phyloP scores from a whole-genome alignment of 2,329 filamentous ascomycete species.

The Trichoderma koningiopsis region DNA sequence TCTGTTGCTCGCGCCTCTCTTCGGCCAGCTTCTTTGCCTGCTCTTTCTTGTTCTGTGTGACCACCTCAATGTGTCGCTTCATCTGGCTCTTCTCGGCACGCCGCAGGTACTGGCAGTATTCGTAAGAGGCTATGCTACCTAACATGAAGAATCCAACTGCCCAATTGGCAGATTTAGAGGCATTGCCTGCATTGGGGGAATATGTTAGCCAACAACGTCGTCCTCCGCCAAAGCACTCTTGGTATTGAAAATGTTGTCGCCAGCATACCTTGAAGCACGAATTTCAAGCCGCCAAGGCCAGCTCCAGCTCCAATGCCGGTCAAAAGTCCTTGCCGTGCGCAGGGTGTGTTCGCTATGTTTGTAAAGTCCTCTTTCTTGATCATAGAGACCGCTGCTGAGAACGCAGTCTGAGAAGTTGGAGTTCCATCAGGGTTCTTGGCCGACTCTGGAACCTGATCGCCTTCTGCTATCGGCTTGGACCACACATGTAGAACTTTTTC shows the following conservation, averaged over 20 bases:
- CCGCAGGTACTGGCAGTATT: constrained; percentile 79
- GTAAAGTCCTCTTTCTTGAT: constrained; percentile 71
- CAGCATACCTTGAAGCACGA: constrained; percentile 71
- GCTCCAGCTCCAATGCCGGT: constrained; percentile 82
- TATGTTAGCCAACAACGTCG: not conserved
- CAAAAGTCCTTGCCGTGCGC: constrained; percentile 79
- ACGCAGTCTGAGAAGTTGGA: constrained; percentile 35
- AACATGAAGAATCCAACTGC: constrained; percentile 76
- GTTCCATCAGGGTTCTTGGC: constrained; percentile 25
- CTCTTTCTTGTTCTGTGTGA: constrained; percentile 53
- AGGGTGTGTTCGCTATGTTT: constrained; percentile 76
- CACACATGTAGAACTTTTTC: constrained; percentile 43
- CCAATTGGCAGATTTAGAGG: constrained; percentile 71
- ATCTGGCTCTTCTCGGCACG: constrained; percentile 78
- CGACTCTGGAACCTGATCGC: constrained; percentile 27
- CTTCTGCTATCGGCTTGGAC: constrained; percentile 40
- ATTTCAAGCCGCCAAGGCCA: constrained; percentile 71
- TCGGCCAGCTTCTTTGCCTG: constrained; percentile 50
- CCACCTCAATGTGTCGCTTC: constrained; percentile 76
- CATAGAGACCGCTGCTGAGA: constrained; percentile 64
- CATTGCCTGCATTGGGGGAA: constrained; percentile 34
- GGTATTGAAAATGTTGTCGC: not conserved
- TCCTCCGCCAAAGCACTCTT: not conserved
- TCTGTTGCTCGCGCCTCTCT: constrained; percentile 41
- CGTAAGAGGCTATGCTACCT: constrained; percentile 72